Evolutionary conservation across 345 rosid species (phyloP), one percentile per base, ranked within the genome.

Genomic region (Salix suchowensis): DNA sequence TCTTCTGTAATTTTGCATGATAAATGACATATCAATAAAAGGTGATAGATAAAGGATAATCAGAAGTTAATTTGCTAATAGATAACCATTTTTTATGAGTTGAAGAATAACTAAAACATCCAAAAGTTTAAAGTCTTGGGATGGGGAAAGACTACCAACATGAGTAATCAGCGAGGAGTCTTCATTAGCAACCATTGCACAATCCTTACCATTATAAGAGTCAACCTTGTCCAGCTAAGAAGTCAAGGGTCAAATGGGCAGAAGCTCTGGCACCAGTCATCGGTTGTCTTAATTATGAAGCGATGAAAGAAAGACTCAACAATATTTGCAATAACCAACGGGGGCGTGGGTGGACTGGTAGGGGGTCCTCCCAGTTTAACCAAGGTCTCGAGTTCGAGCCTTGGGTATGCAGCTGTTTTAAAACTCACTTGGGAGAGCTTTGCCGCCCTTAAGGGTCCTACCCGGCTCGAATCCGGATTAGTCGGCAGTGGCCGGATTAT

Each of bases 181-280:
- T 34, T 67, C 67, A 67, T 78, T 78, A 9, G 68, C 67, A 18
- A 78, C 68, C 37, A 78, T 73, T 8, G 73, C 68, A 37, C n/a
- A 66, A 73, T 78, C 73, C 52, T 72, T 65, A 71, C 76, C 52
- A 34, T 40, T 78, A 66, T 78, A 73, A 7, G 12, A 6, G 2
- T 34, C 34, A 36, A 68, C 23, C 9, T 74, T 46, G 12, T 58
- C 65, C 9, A 74, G 15, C 6, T 32, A 15, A 42, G 1, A 10
- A 48, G 52, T 6, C 7, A 1, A 4, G 13, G 0, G 73, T 66
- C 36, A 70, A 70, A 4, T 71, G 6, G 7, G 78, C 11, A 12
- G 9, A 21, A 32, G 65, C 54, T 1, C 36, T 61, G 19, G 8
- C 12, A 74, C 74, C 36, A 65, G 11, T 78, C 23, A 0, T 67